phyloP scores from a whole-genome alignment of 1,284 basidiomycete genomes.

The Rhodotorula mucilaginosa region DNA sequence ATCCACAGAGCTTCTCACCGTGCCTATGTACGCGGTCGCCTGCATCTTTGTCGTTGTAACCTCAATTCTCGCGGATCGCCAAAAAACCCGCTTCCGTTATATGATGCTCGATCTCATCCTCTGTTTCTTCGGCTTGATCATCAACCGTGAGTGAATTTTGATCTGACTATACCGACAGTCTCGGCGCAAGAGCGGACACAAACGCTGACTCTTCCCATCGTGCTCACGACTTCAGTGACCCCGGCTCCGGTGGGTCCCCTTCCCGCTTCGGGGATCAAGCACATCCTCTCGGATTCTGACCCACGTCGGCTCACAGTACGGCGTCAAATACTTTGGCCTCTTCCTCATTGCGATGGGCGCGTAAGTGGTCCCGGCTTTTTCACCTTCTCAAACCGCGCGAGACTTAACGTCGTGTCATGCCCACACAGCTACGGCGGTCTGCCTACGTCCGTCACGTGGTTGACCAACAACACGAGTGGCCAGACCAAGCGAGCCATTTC shows the following conservation, averaged over 20 bases:
- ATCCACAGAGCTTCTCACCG: conserved; percentile 58
- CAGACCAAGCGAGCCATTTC: conserved; percentile 62
- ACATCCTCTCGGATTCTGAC: too few relatives aligned
- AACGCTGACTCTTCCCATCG: not conserved
- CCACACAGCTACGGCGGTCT: conserved; percentile 43
- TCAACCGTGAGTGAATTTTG: conserved; percentile 52
- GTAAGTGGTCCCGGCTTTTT: conserved; percentile 3
- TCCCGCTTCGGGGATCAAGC: too few relatives aligned
- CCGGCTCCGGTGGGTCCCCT: not conserved
- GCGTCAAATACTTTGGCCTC: conserved; percentile 39
- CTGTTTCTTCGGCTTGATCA: conserved; percentile 61
- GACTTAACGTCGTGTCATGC: not conserved
- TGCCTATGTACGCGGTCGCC: conserved; percentile 63
- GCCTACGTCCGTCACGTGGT: conserved; percentile 66
- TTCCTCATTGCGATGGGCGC: conserved; percentile 39
- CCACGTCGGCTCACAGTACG: conserved; percentile 34
- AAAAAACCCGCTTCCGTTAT: conserved; percentile 61
- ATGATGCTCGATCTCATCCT: conserved; percentile 59
- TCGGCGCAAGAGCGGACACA: not conserved
- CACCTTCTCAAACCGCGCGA: not conserved
- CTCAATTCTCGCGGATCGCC: conserved; percentile 60
- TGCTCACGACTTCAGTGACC: not conserved
- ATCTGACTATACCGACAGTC: not conserved
- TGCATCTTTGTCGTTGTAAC: conserved; percentile 52
- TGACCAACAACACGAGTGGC: conserved; percentile 61